Conservation (phyloP, 805 yeast genomes). For the Tetrapisispora pingtungensis region DNA sequence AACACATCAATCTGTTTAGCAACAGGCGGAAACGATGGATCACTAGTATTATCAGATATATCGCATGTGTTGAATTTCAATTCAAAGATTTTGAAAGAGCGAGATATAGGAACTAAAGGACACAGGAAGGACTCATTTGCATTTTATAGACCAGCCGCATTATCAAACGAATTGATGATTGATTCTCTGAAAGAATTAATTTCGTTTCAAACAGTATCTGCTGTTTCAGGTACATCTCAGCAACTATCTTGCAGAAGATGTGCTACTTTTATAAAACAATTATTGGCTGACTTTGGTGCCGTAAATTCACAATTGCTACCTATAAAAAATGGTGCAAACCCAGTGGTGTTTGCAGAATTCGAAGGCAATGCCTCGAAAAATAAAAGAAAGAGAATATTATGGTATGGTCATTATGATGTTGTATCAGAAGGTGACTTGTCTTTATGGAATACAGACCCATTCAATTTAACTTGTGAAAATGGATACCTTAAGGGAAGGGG, state of each 20-base stretch:
- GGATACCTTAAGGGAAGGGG: slow-evolving; percentile 91
- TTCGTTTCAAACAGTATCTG: slow-evolving; percentile 68
- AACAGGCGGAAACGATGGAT: slow-evolving; percentile 62
- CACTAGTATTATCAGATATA: slow-evolving; percentile 62
- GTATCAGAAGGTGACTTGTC: slow-evolving; percentile 59
- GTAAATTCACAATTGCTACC: slow-evolving; percentile 57
- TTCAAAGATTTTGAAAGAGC: background rate
- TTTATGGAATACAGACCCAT: slow-evolving; percentile 76
- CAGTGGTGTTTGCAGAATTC: slow-evolving; percentile 73
- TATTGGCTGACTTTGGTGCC: slow-evolving; percentile 64
- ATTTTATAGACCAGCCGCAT: slow-evolving; percentile 8
- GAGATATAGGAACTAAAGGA: background rate
- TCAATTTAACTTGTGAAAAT: slow-evolving; percentile 58
- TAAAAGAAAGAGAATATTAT: slow-evolving; percentile 44
- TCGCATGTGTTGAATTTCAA: slow-evolving; percentile 2
- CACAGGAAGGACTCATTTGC: slow-evolving; percentile 6
- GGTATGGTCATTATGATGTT: slow-evolving; percentile 97
- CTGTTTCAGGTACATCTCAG: slow-evolving; percentile 42
- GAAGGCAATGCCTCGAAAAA: slow-evolving; percentile 30
- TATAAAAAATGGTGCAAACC: slow-evolving; percentile 61
- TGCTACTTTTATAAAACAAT: slow-evolving; percentile 59
- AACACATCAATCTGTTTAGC: slow-evolving; percentile 37
- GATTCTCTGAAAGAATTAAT: slow-evolving; percentile 52
- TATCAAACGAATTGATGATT: slow-evolving; percentile 55
- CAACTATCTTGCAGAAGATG: slow-evolving; percentile 77